Evolutionary conservation across 1,284 basidiomycete genomes (phyloP), one percentile per base, ranked within the genome.

Genomic region (Hortiboletus rubellus): DNA sequence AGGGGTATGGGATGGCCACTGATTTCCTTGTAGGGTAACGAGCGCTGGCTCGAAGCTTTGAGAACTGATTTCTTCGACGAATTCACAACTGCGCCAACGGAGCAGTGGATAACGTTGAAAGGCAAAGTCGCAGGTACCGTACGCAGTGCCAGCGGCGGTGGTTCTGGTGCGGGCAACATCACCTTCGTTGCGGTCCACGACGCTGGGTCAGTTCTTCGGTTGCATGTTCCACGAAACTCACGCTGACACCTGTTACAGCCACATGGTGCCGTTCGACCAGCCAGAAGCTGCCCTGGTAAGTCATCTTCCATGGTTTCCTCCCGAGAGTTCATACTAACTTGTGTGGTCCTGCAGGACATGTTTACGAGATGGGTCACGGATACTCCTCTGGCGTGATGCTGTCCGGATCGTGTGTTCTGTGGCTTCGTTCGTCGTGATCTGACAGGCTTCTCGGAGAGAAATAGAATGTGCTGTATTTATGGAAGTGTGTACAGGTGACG

Each of bases 221-320:
- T 30, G 2, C 22, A 10, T 46, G 14, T 40, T 12, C 15, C 5
- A 14, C 22, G 15, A 34, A 49, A 36, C 12, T 3, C 17, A n/a
- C 38, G 37, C 27, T 69, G 40, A 70, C 46, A 9, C 3, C 30
- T 41, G 42, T 58, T 53, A 55, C 66, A 91, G 90, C 34, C 90
- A 92, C 69, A 92, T 92, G 91, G 90, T 90, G 14, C 91, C 92
- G 6, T 86, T 82, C 66, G 90, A 96, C 72, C 91, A 94, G 67
- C 87, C 91, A 0, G 87, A 87, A 63, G 90, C 83, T 44, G 84
- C 91, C 51, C 74, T 86, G 66, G 86, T 89, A 66, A 55, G 82
- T 79, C 41, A 15, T 55, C 36, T 33, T 5, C 2, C 36, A 7
- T 3, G 9, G 14, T 24, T n/a, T 46, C 27, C 3, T 24, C 9